Percentiles rank a stretch among this genome's conserved stretches.
phyloP scores from a whole-genome alignment of 371 early-diverging fungal genomes.

The Mortierella polycephala region DNA sequence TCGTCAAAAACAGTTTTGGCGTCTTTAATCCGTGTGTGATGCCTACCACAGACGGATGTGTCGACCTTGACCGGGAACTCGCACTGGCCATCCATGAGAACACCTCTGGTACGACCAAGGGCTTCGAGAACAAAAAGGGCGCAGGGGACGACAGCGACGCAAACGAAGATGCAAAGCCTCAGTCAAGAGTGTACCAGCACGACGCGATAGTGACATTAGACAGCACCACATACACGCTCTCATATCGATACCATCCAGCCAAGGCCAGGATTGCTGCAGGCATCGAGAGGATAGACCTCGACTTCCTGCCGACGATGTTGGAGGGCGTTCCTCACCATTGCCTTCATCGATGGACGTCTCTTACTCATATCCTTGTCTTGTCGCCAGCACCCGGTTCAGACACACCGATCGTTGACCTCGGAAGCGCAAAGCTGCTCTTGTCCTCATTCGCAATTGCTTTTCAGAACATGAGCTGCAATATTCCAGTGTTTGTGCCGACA shows the following conservation, averaged over 20 bases:
- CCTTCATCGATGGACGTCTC: slow-evolving; percentile 50
- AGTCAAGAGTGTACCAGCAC: slow-evolving; percentile 17
- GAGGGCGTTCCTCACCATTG: slow-evolving; percentile 36
- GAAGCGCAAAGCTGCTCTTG: slow-evolving; percentile 73
- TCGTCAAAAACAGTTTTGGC: slow-evolving; percentile 30
- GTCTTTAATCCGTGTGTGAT: slow-evolving; percentile 31
- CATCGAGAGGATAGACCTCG: slow-evolving; percentile 34
- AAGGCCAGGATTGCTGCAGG: slow-evolving; percentile 25
- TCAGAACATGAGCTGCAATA: slow-evolving; percentile 73
- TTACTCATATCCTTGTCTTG: slow-evolving; percentile 51
- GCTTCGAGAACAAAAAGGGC: not conserved
- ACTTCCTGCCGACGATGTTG: slow-evolving; percentile 35
- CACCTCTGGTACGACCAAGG: slow-evolving; percentile 23
- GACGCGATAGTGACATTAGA: slow-evolving; percentile 42
- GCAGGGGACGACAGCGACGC: not conserved
- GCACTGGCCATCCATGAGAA: slow-evolving; percentile 53
- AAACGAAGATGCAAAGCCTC: not conserved
- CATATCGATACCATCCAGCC: slow-evolving; percentile 51
- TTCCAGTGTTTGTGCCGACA: slow-evolving; percentile 83
- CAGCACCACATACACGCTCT: slow-evolving; percentile 43
- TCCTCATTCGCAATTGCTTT: slow-evolving; percentile 83
- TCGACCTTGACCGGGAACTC: slow-evolving; percentile 33
- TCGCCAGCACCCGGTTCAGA: slow-evolving; percentile 53
- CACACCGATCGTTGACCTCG: slow-evolving; percentile 64
- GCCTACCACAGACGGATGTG: slow-evolving; percentile 20